Conservation (phyloP, 2,329 filamentous ascomycete species). For the Xylaria arbuscula region DNA sequence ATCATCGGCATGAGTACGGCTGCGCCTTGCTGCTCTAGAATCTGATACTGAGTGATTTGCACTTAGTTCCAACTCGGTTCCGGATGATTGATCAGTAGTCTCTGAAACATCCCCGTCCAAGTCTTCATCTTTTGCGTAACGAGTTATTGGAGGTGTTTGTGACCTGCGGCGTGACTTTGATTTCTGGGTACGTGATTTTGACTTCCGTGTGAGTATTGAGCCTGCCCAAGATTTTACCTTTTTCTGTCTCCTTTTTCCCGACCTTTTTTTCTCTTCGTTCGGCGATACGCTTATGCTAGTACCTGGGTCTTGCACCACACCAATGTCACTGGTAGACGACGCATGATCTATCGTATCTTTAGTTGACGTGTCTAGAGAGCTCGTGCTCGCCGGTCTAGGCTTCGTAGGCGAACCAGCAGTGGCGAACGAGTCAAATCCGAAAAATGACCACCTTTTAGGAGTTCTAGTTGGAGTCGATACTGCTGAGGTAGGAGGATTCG, state of each 20-base stretch:
- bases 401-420: slow-evolving; percentile 60
- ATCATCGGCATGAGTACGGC: slow-evolving; percentile 58
- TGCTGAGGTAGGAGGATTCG: slow-evolving; percentile 49
- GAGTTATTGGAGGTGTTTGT: slow-evolving; percentile 59
- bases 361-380: slow-evolving; percentile 56
- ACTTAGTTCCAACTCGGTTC: slow-evolving; percentile 56
- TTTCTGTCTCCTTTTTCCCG: slow-evolving; percentile 68
- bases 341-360: slow-evolving; percentile 46
- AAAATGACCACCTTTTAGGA: slow-evolving; percentile 71
- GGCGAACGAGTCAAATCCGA: slow-evolving; percentile 67
- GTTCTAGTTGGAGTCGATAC: slow-evolving; percentile 62
- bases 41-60: slow-evolving; percentile 49
- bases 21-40: slow-evolving; percentile 54
- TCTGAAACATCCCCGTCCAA: slow-evolving; percentile 46
- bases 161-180: slow-evolving; percentile 56
- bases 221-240: slow-evolving; percentile 81
- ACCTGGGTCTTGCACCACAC: slow-evolving; percentile 42
- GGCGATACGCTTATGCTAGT: slow-evolving; percentile 39
- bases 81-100: slow-evolving; percentile 46
- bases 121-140: slow-evolving; percentile 48
- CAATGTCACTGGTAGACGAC: slow-evolving; percentile 54
- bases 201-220: slow-evolving; percentile 72
- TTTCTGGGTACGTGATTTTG: slow-evolving; percentile 61
- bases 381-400: slow-evolving; percentile 59
- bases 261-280: slow-evolving; percentile 48